These are phyloP conservation scores for Teratosphaeria nubilosa DNA, from an alignment of 2,329 filamentous ascomycete species.

Conservation along the genomic window DNA sequence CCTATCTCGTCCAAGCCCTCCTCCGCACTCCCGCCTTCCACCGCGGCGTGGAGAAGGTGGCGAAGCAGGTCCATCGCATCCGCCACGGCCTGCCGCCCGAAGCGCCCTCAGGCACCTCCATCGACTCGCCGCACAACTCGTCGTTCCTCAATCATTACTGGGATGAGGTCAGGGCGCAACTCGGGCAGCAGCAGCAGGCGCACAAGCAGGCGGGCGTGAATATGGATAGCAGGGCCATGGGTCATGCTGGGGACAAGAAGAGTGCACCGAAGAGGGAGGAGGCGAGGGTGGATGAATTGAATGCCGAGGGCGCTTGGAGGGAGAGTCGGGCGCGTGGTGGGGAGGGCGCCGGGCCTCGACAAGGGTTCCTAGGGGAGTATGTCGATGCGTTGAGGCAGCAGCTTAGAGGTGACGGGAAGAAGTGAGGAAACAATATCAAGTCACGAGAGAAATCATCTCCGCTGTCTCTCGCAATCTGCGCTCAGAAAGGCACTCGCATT, in stretches of 20 bases:
- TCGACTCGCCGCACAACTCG: constrained; percentile 29
- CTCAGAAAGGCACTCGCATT: neutral
- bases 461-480: neutral
- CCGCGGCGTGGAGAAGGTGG: constrained; percentile 40
- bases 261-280: constrained; percentile 6
- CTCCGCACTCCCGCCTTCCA: constrained; percentile 47
- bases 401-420: constrained; percentile 10
- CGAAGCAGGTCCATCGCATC: constrained; percentile 36
- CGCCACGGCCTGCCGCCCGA: constrained; percentile 38
- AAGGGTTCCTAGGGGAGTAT: constrained; percentile 22
- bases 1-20: constrained; percentile 32
- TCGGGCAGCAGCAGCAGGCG: constrained; percentile 16
- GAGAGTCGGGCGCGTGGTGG: constrained; percentile 8
- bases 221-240: constrained; percentile 12
- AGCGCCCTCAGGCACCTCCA: constrained; percentile 40
- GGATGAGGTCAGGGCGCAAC: constrained; percentile 37
- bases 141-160: constrained; percentile 41
- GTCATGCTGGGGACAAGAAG: constrained; percentile 7
- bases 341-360: constrained; percentile 8
- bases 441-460: neutral
- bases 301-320: constrained; percentile 20
- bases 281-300: constrained; percentile 8
- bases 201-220: constrained; percentile 11
- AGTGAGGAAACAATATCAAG: neutral
- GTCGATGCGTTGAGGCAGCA: constrained; percentile 21